phyloP scores from a whole-genome alignment of 345 rosid genomes.

The Euphorbia lathyris region DNA sequence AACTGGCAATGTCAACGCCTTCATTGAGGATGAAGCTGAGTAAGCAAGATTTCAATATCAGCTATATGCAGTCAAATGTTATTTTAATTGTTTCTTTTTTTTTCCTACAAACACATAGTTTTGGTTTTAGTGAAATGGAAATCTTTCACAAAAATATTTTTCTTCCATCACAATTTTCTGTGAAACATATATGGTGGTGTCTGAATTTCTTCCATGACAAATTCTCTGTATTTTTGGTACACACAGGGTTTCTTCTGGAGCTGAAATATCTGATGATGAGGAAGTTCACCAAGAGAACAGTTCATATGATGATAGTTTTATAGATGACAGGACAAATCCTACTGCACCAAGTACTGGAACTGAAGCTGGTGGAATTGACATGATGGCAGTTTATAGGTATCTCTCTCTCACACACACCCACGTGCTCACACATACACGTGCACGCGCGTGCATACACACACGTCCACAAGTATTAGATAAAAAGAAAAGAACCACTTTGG shows the following conservation, averaged over 20 bases:
- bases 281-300: conserved; percentile 41
- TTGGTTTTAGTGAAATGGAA: neutral
- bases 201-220: conserved; percentile 1
- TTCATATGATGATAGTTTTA: conserved; percentile 75
- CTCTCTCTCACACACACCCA: no score
- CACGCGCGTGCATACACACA: neutral
- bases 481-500: no score
- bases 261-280: conserved; percentile 67
- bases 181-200: neutral
- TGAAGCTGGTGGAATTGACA: conserved; percentile 62
- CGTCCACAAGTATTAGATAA: no score
- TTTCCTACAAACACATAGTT: neutral
- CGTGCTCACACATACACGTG: no score
- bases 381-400: conserved; percentile 92
- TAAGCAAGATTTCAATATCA: conserved; percentile 37
- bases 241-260: conserved; percentile 72
- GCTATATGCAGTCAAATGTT: neutral
- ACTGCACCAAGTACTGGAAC: conserved; percentile 50
- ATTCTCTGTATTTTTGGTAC: conserved; percentile 8
- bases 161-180: neutral
- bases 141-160: neutral
- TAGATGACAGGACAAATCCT: conserved; percentile 68
- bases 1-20: conserved; percentile 35
- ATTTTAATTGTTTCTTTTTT: neutral
- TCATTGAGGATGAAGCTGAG: conserved; percentile 89